Evolutionary conservation across 805 yeast genomes (phyloP).

Genomic region (Ogataea paraovalis): DNA sequence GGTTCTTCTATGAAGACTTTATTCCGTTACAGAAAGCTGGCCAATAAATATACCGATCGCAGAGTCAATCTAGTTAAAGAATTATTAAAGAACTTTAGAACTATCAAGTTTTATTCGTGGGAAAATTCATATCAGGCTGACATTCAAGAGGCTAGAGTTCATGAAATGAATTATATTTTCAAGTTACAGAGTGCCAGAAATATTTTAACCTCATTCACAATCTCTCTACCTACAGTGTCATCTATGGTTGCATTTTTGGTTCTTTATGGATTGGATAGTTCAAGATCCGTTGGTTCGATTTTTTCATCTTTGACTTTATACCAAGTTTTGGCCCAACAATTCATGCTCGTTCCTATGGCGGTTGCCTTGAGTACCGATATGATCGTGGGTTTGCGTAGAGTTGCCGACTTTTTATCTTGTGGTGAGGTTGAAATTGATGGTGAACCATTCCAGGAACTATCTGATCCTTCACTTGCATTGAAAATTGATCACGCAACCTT

Average conservation of each 20-base stretch:
- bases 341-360: slow-evolving; percentile 67
- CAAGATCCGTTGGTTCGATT: slow-evolving; percentile 52
- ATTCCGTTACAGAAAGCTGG: slow-evolving; percentile 49
- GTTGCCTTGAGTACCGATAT: slow-evolving; percentile 65
- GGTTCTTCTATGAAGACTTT: slow-evolving; percentile 45
- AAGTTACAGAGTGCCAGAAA: slow-evolving; percentile 63
- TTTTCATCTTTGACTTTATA: slow-evolving; percentile 70
- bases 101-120: slow-evolving; percentile 88
- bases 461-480: slow-evolving; percentile 39
- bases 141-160: slow-evolving; percentile 49
- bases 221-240: slow-evolving; percentile 58
- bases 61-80: slow-evolving; percentile 79
- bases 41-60: slow-evolving; percentile 63
- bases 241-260: slow-evolving; percentile 58
- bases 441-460: slow-evolving; percentile 15
- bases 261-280: slow-evolving; percentile 31
- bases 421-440: slow-evolving; percentile 37
- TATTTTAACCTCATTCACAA: slow-evolving; percentile 51
- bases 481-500: slow-evolving; percentile 53
- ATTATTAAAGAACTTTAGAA: slow-evolving; percentile 69
- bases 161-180: slow-evolving; percentile 60
- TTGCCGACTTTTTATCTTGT: slow-evolving; percentile 45
- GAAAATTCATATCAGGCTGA: slow-evolving; percentile 67
- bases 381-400: slow-evolving; percentile 53
- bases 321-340: slow-evolving; percentile 55